Conservation (phyloP, 768 basidiomycete species). For the Tricholoma matsutake region DNA sequence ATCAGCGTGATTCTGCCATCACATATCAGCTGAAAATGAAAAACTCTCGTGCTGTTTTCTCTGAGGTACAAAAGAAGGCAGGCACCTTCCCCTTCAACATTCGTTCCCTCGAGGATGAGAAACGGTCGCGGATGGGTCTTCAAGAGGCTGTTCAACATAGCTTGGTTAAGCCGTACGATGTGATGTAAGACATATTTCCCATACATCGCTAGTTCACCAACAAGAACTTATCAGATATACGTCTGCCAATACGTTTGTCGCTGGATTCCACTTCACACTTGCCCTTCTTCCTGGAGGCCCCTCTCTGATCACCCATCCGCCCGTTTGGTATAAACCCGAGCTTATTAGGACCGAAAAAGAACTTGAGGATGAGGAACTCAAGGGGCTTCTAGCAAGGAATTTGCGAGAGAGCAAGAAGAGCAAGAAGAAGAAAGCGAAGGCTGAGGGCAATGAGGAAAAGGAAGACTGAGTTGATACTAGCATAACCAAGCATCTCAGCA, state of each 20-base stretch:
- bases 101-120: slow-evolving; percentile 92
- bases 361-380: slow-evolving; percentile 84
- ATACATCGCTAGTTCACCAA: slow-evolving; percentile 5
- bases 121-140: slow-evolving; percentile 90
- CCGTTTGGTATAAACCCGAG: slow-evolving; percentile 92
- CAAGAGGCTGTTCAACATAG: slow-evolving; percentile 95
- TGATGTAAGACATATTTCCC: slow-evolving; percentile 58
- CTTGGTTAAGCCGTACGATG: slow-evolving; percentile 92
- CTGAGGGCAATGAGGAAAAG: slow-evolving; percentile 38
- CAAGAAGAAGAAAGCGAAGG: slow-evolving; percentile 78
- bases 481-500: slow-evolving; percentile 1
- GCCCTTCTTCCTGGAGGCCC: slow-evolving; percentile 90
- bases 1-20: slow-evolving; percentile 80
- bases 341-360: slow-evolving; percentile 88
- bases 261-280: slow-evolving; percentile 97
- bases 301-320: slow-evolving; percentile 79
- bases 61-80: slow-evolving; percentile 97
- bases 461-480: slow-evolving; percentile 23
- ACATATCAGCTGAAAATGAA: slow-evolving; percentile 98
- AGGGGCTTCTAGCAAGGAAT: slow-evolving; percentile 71
- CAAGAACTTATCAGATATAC: slow-evolving; percentile 55
- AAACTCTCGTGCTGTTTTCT: slow-evolving; percentile 93
- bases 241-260: slow-evolving; percentile 78
- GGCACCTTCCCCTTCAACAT: slow-evolving; percentile 98
- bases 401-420: slow-evolving; percentile 90